Evolutionary conservation across 2,329 filamentous ascomycete genomes (phyloP).

Genomic region (Coniochaeta pulveracea): DNA sequence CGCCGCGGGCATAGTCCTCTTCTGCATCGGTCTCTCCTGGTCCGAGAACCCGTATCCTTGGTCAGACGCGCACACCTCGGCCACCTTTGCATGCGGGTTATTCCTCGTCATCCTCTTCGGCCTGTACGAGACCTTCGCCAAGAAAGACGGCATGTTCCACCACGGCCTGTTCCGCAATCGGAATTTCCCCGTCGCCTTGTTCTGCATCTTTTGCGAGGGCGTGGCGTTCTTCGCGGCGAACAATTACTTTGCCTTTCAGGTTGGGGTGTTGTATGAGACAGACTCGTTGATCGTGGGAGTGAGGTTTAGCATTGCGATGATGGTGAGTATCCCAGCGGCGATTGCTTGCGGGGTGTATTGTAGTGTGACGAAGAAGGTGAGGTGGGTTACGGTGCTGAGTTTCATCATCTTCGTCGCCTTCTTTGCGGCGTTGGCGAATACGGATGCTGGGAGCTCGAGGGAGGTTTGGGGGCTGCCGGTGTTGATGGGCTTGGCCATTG

Average conservation of each 20-base stretch:
- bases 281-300: slow-evolving; percentile 20
- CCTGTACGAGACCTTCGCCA: slow-evolving; percentile 22
- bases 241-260: slow-evolving; percentile 28
- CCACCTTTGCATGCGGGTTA: slow-evolving; percentile 23
- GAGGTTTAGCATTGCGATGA: slow-evolving; percentile 21
- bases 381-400: slow-evolving; percentile 13
- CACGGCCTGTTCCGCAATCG: slow-evolving; percentile 24
- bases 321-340: slow-evolving; percentile 18
- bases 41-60: slow-evolving; percentile 26
- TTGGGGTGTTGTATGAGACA: slow-evolving; percentile 22
- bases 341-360: slow-evolving; percentile 20
- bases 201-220: slow-evolving; percentile 25
- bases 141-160: slow-evolving; percentile 28
- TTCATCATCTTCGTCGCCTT: slow-evolving; percentile 20
- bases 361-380: slow-evolving; percentile 15
- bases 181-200: slow-evolving; percentile 23
- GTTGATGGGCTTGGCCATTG: slow-evolving; percentile 18
- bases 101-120: slow-evolving; percentile 14
- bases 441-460: slow-evolving; percentile 11
- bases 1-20: slow-evolving; percentile 22
- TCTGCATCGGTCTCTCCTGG: slow-evolving; percentile 25
- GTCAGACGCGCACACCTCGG: slow-evolving; percentile 22
- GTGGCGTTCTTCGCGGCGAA: slow-evolving; percentile 28
- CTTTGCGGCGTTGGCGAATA: slow-evolving; percentile 23
- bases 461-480: slow-evolving; percentile 24